Base-by-base conservation (phyloP, 2,329 filamentous ascomycete genomes). In the Epichloe festucae region DNA sequence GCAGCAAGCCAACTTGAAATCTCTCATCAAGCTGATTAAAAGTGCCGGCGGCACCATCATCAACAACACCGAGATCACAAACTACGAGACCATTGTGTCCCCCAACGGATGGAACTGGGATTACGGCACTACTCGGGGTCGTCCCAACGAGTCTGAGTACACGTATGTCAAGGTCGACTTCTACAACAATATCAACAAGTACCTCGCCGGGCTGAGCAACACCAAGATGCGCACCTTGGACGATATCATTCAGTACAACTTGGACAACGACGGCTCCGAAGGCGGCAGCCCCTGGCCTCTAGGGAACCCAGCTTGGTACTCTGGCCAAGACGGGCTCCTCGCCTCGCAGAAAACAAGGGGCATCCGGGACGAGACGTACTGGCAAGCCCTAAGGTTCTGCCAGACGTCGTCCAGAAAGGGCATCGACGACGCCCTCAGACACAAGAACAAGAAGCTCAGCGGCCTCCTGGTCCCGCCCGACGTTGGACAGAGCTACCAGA, bases 21-120 rank as follows among this genome's bases (percentile, higher is more conserved):
- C 57, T 2, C 55, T 59, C 2, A 59, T 87, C 11, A 60, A 69
- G 0, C 60, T 79, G 23, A 77, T 89, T 38, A 59, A 77, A 60
- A 63, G 64, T 0, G 79, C 80, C 0, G 85, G 86, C 1, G 85
- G 82, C 0, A 83, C 74, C 1, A 73, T 89, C 41, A 70, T 88
- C 60, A 86, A 88, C 59, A 74, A 75, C 27, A 87, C 83, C 0
- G 85, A 89, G 61, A 73, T 89, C 2, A 78, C 79, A 21, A 70
- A 79, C 61, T 76, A 79, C 58, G 65, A 81, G 59, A 77, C 68
- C 0, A 77, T 87, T 23, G 75, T 89, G 12, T 77, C 76, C 35
- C 82, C 79, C 0, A 63, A 76, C 47, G 82, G 82, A n/a, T 89
- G 84, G 84, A 73, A 89, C 64, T 89, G 85, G 76, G 82, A 85